Conservation (phyloP, 2,329 filamentous ascomycete genomes). For the Lachnellula occidentalis region DNA sequence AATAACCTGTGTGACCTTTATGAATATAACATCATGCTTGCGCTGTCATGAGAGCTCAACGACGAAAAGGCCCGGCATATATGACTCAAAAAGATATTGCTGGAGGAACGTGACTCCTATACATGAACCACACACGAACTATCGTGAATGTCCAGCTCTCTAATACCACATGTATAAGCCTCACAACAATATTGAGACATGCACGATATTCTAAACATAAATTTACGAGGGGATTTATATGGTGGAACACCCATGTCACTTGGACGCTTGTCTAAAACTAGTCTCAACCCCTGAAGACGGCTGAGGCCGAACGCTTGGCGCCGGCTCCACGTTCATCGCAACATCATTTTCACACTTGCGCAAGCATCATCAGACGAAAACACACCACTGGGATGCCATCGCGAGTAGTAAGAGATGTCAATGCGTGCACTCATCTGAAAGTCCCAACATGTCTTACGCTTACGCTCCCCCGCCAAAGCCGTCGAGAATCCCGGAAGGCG, state of each 20-base stretch:
- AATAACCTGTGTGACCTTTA: no score
- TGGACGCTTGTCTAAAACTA: neutral
- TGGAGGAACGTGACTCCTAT: no score
- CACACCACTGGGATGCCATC: neutral
- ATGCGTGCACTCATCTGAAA: neutral
- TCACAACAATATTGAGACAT: no score
- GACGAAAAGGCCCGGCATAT: no score
- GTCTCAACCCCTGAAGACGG: neutral
- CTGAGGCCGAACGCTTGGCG: neutral
- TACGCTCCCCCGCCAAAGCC: neutral
- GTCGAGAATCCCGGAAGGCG: neutral
- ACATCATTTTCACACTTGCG: neutral
- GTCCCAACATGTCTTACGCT: neutral
- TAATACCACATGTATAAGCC: no score
- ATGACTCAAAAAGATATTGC: no score
- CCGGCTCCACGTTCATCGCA: neutral
- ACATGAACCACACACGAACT: no score
- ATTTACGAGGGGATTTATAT: neutral
- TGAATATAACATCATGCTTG: no score
- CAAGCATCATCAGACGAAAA: neutral
- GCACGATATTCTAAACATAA: neutral
- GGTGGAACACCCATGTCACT: neutral
- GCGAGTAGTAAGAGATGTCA: neutral
- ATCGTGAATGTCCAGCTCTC: no score
- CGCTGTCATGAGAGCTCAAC: no score